phyloP scores from a whole-genome alignment of 306 rosid genomes.

The Cucumis melo region DNA sequence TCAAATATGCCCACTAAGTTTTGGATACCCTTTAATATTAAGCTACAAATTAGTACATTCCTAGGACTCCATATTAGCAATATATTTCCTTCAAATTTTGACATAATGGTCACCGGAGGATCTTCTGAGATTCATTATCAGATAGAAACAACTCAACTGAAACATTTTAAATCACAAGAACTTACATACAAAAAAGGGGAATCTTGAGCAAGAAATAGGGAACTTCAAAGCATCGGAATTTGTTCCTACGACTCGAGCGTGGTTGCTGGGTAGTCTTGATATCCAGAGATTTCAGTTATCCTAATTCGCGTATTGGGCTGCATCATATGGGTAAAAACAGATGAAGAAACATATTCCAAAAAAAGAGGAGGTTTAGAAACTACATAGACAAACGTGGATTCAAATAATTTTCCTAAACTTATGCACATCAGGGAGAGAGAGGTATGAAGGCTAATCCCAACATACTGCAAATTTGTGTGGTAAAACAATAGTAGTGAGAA shows the following conservation, averaged over 20 bases:
- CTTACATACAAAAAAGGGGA: slow-evolving; percentile 13
- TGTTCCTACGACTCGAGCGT: slow-evolving; percentile 42
- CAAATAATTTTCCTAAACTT: neutral
- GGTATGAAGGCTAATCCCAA: neutral
- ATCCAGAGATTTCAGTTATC: slow-evolving; percentile 80
- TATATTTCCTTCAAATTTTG: neutral
- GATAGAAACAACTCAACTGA: neutral
- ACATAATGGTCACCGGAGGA: neutral
- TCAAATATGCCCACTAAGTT: neutral
- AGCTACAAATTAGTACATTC: neutral
- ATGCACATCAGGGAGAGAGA: neutral
- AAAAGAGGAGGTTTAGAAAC: neutral
- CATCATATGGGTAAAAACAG: neutral
- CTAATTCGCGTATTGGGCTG: slow-evolving; percentile 87
- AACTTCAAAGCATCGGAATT: neutral
- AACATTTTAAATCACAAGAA: neutral
- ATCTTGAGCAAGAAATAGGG: slow-evolving; percentile 11
- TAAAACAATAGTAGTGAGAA: neutral
- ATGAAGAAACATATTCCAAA: no score
- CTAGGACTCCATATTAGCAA: neutral
- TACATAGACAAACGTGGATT: neutral
- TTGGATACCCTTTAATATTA: neutral
- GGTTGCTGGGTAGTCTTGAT: slow-evolving; percentile 70
- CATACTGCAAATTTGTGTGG: neutral
- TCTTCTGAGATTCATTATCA: slow-evolving; percentile 3